Percentiles rank a stretch among this genome's conserved stretches.
Conservation (phyloP, 495 filamentous ascomycete genomes). For the Aspergillus biplanus region DNA sequence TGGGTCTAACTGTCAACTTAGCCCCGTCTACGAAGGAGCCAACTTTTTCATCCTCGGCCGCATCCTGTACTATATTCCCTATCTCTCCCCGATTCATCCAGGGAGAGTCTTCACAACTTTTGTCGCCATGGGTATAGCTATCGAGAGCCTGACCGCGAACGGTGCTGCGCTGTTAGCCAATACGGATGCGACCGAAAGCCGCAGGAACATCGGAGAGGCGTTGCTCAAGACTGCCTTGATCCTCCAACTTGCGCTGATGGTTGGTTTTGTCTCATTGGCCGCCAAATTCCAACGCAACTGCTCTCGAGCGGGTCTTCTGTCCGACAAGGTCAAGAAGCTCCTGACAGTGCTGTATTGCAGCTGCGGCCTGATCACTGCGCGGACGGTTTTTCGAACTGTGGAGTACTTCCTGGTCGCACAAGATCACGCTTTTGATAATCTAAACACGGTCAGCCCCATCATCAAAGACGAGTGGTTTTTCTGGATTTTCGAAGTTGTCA, state of each 20-base stretch:
- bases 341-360: slow-evolving; percentile 66
- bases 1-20: slow-evolving; percentile 29
- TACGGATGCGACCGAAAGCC: slow-evolving; percentile 35
- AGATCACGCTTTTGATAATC: slow-evolving; percentile 40
- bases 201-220: slow-evolving; percentile 56
- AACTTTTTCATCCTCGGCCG: slow-evolving; percentile 80
- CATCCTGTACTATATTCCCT: slow-evolving; percentile 77
- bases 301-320: slow-evolving; percentile 52
- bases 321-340: slow-evolving; percentile 57
- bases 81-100: slow-evolving; percentile 76
- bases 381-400: slow-evolving; percentile 69
- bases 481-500: slow-evolving; percentile 67
- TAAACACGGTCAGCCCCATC: slow-evolving; percentile 51
- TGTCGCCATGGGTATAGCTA: slow-evolving; percentile 59
- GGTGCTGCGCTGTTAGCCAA: slow-evolving; percentile 68
- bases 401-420: slow-evolving; percentile 60
- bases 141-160: slow-evolving; percentile 70
- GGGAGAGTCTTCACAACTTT: slow-evolving; percentile 79
- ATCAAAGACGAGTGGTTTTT: slow-evolving; percentile 73
- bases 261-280: slow-evolving; percentile 61
- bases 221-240: slow-evolving; percentile 69
- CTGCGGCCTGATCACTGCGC: slow-evolving; percentile 59
- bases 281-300: slow-evolving; percentile 64
- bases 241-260: slow-evolving; percentile 67
- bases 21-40: slow-evolving; percentile 71